A percentile compares a stretch with the other conserved stretches of the same genome.
Evolutionary conservation across 2,329 filamentous ascomycete species (phyloP).

Genomic region (Verticillium isaacii): DNA sequence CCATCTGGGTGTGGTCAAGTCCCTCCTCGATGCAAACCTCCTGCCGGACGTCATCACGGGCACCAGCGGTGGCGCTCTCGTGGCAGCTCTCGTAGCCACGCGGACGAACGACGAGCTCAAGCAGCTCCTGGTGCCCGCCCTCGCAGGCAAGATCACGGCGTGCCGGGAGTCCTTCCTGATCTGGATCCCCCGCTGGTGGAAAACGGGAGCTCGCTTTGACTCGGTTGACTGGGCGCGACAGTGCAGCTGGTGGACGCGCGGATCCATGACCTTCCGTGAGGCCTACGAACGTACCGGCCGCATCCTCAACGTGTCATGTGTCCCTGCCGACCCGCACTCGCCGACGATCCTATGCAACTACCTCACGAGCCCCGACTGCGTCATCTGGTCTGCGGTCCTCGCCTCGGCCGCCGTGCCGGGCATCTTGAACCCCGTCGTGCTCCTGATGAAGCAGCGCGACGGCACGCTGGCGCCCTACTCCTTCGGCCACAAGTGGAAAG

Average conservation of each 20-base stretch:
- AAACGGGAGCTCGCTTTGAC: slow-evolving; percentile 90
- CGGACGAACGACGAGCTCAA: slow-evolving; percentile 89
- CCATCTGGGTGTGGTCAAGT: slow-evolving; percentile 89
- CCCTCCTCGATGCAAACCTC: slow-evolving; percentile 77
- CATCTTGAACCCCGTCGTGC: slow-evolving; percentile 89
- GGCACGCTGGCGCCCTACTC: slow-evolving; percentile 83
- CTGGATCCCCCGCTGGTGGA: slow-evolving; percentile 85
- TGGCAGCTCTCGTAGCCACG: slow-evolving; percentile 83
- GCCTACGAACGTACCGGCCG: slow-evolving; percentile 91
- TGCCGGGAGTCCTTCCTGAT: slow-evolving; percentile 72
- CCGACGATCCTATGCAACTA: slow-evolving; percentile 92
- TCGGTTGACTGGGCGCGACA: slow-evolving; percentile 84
- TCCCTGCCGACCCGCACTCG: slow-evolving; percentile 92
- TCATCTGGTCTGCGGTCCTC: slow-evolving; percentile 95
- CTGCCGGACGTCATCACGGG: slow-evolving; percentile 94
- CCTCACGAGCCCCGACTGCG: slow-evolving; percentile 89
- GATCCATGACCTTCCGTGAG: slow-evolving; percentile 90
- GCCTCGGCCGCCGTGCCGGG: slow-evolving; percentile 94
- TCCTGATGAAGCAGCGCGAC: slow-evolving; percentile 80
- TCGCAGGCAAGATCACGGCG: slow-evolving; percentile 80
- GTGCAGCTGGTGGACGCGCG: slow-evolving; percentile 84
- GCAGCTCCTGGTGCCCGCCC: slow-evolving; percentile 74
- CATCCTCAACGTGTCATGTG: slow-evolving; percentile 92
- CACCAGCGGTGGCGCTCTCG: slow-evolving; percentile 87
- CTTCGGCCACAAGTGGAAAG: slow-evolving; percentile 99